phyloP scores from a whole-genome alignment of 163 green algal species.

The Trebouxiophyceae sp. region DNA sequence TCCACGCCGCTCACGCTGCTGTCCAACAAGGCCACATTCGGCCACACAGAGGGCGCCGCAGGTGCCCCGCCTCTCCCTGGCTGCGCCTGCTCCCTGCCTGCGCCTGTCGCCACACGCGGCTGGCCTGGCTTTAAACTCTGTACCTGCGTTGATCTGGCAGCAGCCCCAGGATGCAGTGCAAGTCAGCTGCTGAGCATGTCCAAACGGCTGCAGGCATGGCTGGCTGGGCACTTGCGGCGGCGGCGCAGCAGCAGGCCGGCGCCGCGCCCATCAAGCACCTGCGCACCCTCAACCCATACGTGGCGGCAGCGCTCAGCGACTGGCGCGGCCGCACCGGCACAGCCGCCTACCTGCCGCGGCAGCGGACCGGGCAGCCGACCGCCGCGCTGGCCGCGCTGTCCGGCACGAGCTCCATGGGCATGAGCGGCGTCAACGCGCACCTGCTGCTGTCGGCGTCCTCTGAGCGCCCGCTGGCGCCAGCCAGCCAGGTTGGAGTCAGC shows the following conservation, averaged over 20 bases:
- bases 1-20: slow-evolving; percentile 7
- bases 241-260: neutral
- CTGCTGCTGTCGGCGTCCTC: slow-evolving; percentile 6
- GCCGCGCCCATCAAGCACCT: slow-evolving; percentile 21
- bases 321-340: neutral
- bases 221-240: slow-evolving; percentile 13
- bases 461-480: no score
- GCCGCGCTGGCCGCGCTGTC: neutral
- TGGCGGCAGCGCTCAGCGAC: slow-evolving; percentile 7
- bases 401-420: slow-evolving; percentile 24
- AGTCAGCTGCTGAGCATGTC: no score
- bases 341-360: neutral
- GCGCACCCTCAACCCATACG: slow-evolving; percentile 26
- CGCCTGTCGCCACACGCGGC: no score
- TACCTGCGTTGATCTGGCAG: no score
- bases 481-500: no score
- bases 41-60: slow-evolving; percentile 24
- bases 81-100: no score
- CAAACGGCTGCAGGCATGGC: slow-evolving; percentile 2
- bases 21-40: slow-evolving; percentile 21
- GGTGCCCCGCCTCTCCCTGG: no score
- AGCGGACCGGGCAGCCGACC: neutral
- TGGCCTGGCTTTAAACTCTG: no score
- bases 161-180: no score
- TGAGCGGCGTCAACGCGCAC: slow-evolving; percentile 40